These are phyloP conservation scores for Pestalotiopsis sp. DNA, from an alignment of 2,329 filamentous ascomycete species.

Conservation along the genomic window DNA sequence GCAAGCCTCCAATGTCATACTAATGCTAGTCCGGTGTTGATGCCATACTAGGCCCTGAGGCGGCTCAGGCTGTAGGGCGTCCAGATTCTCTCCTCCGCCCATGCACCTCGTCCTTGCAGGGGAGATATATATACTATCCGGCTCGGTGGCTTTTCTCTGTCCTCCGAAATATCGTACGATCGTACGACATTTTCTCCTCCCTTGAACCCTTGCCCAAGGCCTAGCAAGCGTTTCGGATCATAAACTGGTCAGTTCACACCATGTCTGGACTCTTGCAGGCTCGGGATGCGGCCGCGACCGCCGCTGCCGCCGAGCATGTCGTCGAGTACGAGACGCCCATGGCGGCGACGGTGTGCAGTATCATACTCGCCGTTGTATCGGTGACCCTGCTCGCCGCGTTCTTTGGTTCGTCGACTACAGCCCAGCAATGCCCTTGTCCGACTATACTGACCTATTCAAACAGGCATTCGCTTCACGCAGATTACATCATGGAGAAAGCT, in stretches of 20 bases:
- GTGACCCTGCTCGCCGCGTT: constrained; percentile 22
- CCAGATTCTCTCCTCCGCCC: background rate
- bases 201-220: background rate
- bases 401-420: constrained; percentile 17
- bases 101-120: background rate
- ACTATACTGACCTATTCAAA: background rate
- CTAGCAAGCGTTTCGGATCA: background rate
- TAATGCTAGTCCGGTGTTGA: background rate
- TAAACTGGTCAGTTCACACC: background rate
- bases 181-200: background rate
- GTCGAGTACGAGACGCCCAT: constrained; percentile 4
- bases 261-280: background rate
- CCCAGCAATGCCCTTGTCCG: background rate
- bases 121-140: background rate
- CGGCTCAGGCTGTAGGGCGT: background rate
- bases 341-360: constrained; percentile 17
- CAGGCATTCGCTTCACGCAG: constrained; percentile 40
- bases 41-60: background rate
- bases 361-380: constrained; percentile 20
- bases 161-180: background rate
- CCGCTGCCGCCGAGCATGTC: background rate
- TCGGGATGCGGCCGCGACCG: background rate
- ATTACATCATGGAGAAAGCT: constrained; percentile 43
- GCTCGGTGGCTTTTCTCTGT: background rate
- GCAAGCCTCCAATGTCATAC: background rate